A percentile compares a stretch with the other conserved stretches of the same genome.
phyloP scores from a whole-genome alignment of 495 filamentous ascomycete genomes.

The Penicillium fimorum region DNA sequence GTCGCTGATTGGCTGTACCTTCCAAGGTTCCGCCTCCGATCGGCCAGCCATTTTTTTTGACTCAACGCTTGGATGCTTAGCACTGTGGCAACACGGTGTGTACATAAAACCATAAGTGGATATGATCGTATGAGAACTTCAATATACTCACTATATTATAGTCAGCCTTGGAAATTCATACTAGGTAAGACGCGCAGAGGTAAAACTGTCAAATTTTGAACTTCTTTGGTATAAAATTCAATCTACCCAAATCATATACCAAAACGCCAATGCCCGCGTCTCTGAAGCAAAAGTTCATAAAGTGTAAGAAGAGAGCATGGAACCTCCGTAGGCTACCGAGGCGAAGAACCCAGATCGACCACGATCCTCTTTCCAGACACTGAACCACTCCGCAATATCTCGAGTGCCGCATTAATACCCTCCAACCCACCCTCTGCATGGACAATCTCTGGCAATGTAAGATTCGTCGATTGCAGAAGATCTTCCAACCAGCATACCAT shows the following conservation, averaged over 20 bases:
- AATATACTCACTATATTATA: background rate
- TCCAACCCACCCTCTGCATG: conserved; percentile 56
- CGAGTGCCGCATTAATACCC: conserved; percentile 61
- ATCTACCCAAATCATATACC: background rate
- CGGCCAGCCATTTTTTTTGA: conserved; percentile 3
- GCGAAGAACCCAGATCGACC: conserved; percentile 37
- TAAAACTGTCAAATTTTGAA: background rate
- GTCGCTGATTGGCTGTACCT: conserved; percentile 19
- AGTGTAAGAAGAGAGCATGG: background rate
- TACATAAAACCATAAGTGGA: background rate
- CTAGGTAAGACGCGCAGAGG: background rate
- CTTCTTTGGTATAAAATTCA: background rate
- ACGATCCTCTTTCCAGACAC: conserved; percentile 60
- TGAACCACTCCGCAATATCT: conserved; percentile 55
- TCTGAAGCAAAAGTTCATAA: conserved; percentile 1
- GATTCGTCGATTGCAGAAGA: conserved; percentile 45
- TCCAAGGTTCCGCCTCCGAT: conserved; percentile 16
- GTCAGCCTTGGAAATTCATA: background rate
- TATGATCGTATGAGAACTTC: background rate
- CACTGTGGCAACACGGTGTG: background rate
- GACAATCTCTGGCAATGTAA: conserved; percentile 58
- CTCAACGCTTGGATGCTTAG: conserved; percentile 6
- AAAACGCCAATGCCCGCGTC: conserved; percentile 3
- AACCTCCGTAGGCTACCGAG: background rate
- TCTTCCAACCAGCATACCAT: conserved; percentile 60